Evolutionary conservation across 2,329 filamentous ascomycete genomes (phyloP).

Genomic region (Colletotrichum tabaci): DNA sequence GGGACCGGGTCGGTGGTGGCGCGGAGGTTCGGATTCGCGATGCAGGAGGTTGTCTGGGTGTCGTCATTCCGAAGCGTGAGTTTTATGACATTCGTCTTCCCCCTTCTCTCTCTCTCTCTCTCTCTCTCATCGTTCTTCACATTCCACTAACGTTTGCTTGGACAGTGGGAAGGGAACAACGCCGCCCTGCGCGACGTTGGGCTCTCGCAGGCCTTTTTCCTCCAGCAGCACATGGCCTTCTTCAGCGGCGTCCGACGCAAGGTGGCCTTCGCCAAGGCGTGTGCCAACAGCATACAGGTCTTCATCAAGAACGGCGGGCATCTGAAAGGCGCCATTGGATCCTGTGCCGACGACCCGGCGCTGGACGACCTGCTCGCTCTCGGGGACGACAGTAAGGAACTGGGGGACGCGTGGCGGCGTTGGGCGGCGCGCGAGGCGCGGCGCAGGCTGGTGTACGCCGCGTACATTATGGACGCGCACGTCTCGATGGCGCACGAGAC

Average conservation of each 20-base stretch:
- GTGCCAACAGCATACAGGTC: conserved; percentile 5
- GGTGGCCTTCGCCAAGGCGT: conserved; percentile 7
- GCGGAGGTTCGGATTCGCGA: conserved; percentile 9
- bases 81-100: no score
- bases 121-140: background rate
- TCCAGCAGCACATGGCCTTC: conserved; percentile 22
- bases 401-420: background rate
- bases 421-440: conserved; percentile 9
- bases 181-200: conserved; percentile 5
- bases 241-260: conserved; percentile 17
- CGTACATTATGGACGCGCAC: conserved; percentile 13
- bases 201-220: conserved; percentile 21
- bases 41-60: conserved; percentile 24
- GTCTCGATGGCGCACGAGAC: conserved; percentile 17
- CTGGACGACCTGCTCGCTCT: background rate
- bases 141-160: background rate
- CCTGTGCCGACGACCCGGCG: background rate
- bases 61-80: conserved; percentile 17
- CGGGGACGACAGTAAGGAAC: background rate
- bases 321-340: background rate
- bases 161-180: conserved; percentile 21
- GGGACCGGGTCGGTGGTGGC: background rate
- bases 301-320: conserved; percentile 26
- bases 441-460: conserved; percentile 15
- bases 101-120: no score